A percentile compares a stretch with the other conserved stretches of the same genome.
phyloP scores from a whole-genome alignment of 2,329 filamentous ascomycete species.

The Leptographium procerum region DNA sequence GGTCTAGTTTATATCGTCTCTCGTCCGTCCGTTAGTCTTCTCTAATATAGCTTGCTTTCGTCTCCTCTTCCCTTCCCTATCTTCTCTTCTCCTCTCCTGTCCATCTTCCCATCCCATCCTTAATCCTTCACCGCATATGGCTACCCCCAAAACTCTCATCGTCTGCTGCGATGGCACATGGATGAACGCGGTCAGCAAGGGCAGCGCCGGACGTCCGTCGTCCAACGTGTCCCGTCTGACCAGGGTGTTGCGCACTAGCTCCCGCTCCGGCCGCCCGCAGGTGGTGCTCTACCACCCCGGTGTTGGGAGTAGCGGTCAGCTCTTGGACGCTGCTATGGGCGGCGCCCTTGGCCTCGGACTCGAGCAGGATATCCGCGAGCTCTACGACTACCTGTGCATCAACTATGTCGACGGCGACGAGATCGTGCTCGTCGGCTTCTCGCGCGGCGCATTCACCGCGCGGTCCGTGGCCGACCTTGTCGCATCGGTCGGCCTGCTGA shows the following conservation, averaged over 20 bases:
- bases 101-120: neutral
- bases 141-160: slow-evolving; percentile 11
- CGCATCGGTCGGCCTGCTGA: slow-evolving; percentile 28
- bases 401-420: slow-evolving; percentile 26
- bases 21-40: neutral
- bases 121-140: neutral
- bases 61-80: neutral
- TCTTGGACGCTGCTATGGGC: slow-evolving; percentile 19
- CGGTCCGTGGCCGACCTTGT: slow-evolving; percentile 27
- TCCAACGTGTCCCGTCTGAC: slow-evolving; percentile 11
- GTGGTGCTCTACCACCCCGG: slow-evolving; percentile 21
- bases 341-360: slow-evolving; percentile 22
- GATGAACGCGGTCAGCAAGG: slow-evolving; percentile 21
- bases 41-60: neutral
- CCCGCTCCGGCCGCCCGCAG: slow-evolving; percentile 16
- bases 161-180: slow-evolving; percentile 24
- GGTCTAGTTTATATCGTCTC: neutral
- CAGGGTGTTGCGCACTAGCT: slow-evolving; percentile 4
- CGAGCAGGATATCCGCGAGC: slow-evolving; percentile 22
- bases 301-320: slow-evolving; percentile 19
- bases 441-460: slow-evolving; percentile 28
- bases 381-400: slow-evolving; percentile 26
- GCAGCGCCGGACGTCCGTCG: slow-evolving; percentile 3
- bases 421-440: slow-evolving; percentile 27
- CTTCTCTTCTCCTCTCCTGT: neutral